Evolutionary conservation across 257 asterid species (phyloP).

Genomic region (Ajuga chamaepitys): DNA sequence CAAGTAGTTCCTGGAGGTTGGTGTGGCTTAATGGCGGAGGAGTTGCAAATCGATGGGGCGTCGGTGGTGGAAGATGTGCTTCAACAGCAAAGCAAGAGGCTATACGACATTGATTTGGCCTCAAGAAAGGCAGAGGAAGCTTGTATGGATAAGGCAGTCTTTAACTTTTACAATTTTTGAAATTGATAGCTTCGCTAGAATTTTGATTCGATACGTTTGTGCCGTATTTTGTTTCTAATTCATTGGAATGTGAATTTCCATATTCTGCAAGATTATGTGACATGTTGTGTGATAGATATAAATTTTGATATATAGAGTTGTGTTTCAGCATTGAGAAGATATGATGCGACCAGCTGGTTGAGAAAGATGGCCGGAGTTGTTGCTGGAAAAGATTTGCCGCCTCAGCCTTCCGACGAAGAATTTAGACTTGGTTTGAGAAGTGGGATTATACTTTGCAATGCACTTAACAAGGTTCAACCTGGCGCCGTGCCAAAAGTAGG

Average conservation of each 20-base stretch:
- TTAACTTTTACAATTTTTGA: neutral
- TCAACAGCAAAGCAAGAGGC: conserved; percentile 51
- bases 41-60: conserved; percentile 43
- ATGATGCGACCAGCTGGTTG: conserved; percentile 77
- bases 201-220: neutral
- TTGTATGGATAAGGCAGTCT: conserved; percentile 34
- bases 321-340: conserved; percentile 70
- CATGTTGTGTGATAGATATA: neutral
- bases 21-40: conserved; percentile 52
- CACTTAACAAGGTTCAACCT: conserved; percentile 64
- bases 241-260: neutral
- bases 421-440: conserved; percentile 66
- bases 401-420: conserved; percentile 77
- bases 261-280: neutral
- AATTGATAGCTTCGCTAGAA: neutral
- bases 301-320: conserved; percentile 8
- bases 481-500: conserved; percentile 73
- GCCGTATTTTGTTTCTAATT: neutral
- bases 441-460: conserved; percentile 84
- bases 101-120: conserved; percentile 60
- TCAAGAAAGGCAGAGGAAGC: conserved; percentile 75
- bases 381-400: conserved; percentile 70
- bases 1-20: conserved; percentile 21
- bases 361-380: conserved; percentile 65
- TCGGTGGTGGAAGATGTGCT: conserved; percentile 63